These are phyloP conservation scores for Vitis hybrid DNA, from an alignment of 177 flowering plant genomes.

Conservation along the genomic window DNA sequence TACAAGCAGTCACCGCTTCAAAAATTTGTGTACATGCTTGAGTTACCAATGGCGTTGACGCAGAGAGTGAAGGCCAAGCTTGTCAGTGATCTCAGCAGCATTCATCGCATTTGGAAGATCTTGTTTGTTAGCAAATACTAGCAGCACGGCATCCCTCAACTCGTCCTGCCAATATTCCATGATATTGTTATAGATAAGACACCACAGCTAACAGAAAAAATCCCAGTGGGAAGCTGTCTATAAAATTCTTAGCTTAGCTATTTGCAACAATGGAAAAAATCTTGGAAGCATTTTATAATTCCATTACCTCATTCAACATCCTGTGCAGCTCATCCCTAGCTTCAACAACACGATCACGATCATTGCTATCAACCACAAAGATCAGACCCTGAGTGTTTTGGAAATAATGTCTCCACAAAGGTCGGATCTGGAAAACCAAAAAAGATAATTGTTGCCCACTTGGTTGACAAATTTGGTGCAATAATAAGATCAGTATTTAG, in stretches of 20 bases:
- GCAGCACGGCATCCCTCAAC: conserved; percentile 48
- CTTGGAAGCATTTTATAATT: neutral
- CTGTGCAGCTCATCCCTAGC: conserved; percentile 54
- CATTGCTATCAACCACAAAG: conserved; percentile 60
- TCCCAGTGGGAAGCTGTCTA: neutral
- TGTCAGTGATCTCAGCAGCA: conserved; percentile 57
- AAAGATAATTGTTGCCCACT: neutral
- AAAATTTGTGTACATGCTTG: no score
- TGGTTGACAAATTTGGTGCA: neutral
- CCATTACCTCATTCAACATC: conserved; percentile 52
- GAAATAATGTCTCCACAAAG: conserved; percentile 59
- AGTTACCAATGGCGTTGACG: conserved; percentile 54
- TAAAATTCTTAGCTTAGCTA: neutral
- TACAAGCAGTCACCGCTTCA: no score
- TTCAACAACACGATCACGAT: conserved; percentile 50
- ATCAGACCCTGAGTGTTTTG: conserved; percentile 56
- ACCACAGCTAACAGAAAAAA: neutral
- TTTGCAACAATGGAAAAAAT: neutral
- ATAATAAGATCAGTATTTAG: neutral
- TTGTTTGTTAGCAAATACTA: conserved; percentile 56
- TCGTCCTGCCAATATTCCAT: conserved; percentile 32
- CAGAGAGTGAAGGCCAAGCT: conserved; percentile 58
- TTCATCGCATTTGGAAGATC: conserved; percentile 64
- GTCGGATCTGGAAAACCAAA: conserved; percentile 36
- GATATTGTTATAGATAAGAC: neutral